Conservation (phyloP, 306 rosid species). For the Pueraria montana region DNA sequence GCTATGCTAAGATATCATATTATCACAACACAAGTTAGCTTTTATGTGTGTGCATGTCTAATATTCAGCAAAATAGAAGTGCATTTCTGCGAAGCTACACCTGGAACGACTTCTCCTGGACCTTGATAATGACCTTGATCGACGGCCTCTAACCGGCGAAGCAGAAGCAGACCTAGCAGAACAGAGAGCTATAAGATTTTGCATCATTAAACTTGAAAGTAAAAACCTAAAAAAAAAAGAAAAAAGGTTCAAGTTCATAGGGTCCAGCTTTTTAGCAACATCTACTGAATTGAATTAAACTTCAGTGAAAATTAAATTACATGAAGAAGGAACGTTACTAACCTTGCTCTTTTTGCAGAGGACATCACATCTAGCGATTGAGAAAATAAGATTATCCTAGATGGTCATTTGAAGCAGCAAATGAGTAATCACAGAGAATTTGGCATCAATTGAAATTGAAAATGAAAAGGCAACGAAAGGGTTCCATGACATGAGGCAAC, state of each 20-base stretch:
- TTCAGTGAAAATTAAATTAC: not conserved
- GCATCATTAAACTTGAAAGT: not conserved
- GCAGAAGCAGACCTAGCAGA: not conserved
- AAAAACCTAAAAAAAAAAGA: not conserved
- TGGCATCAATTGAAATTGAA: not conserved
- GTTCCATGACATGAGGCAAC: not conserved
- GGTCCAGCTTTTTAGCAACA: not conserved
- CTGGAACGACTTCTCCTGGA: not conserved
- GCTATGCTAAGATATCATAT: not conserved
- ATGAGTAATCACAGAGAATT: not conserved
- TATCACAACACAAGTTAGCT: not conserved
- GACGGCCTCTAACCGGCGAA: not conserved
- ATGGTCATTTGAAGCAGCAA: not conserved
- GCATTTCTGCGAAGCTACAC: not conserved
- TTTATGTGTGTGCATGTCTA: not conserved
- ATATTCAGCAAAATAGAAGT: not conserved
- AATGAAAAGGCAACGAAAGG: not conserved
- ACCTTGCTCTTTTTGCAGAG: not conserved
- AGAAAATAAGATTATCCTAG: not conserved
- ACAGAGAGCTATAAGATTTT: not conserved
- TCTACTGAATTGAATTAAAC: not conserved
- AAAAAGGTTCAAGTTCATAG: not conserved
- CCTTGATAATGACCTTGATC: not conserved
- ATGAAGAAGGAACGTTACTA: not conserved
- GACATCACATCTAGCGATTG: not conserved